Evolutionary conservation across 495 filamentous ascomycete genomes (phyloP).

Genomic region (Hyaloscypha bicolor): DNA sequence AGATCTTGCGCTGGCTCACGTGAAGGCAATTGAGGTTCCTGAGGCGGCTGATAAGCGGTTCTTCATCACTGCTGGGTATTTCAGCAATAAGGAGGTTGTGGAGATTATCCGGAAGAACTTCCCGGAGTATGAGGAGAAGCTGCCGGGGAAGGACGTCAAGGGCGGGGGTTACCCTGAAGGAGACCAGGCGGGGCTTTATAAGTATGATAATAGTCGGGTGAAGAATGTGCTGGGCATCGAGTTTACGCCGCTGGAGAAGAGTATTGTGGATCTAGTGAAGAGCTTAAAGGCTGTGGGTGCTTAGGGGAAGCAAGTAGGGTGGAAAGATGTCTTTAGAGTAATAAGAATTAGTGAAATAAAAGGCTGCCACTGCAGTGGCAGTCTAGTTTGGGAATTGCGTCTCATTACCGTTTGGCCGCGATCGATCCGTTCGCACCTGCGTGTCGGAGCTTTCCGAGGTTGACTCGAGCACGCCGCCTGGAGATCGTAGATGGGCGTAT

Average conservation of each 20-base stretch:
- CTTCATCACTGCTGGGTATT: slow-evolving; percentile 65
- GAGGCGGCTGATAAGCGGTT: slow-evolving; percentile 72
- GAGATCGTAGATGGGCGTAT: too few relatives aligned
- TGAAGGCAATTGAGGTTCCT: slow-evolving; percentile 66
- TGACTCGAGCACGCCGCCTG: too few relatives aligned
- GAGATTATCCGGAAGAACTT: slow-evolving; percentile 66
- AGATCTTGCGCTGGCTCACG: slow-evolving; percentile 67
- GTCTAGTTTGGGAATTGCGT: too few relatives aligned
- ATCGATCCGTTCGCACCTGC: too few relatives aligned
- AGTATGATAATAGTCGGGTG: slow-evolving; percentile 55
- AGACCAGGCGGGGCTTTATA: slow-evolving; percentile 39
- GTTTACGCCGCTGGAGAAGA: slow-evolving; percentile 55
- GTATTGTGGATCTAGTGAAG: slow-evolving; percentile 58
- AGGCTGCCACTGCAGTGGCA: too few relatives aligned
- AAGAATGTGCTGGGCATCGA: slow-evolving; percentile 60
- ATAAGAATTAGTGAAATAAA: too few relatives aligned
- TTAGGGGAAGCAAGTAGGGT: slow-evolving; percentile 1
- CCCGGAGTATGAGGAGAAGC: slow-evolving; percentile 61
- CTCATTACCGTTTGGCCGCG: too few relatives aligned
- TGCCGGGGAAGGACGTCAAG: slow-evolving; percentile 54
- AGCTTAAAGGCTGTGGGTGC: slow-evolving; percentile 45
- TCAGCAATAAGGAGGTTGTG: slow-evolving; percentile 65
- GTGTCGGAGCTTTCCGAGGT: too few relatives aligned
- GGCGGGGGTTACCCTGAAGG: slow-evolving; percentile 36
- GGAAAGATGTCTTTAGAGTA: background rate